phyloP scores from a whole-genome alignment of 1,284 basidiomycete species.

The Cryptococcus maquisensis region DNA sequence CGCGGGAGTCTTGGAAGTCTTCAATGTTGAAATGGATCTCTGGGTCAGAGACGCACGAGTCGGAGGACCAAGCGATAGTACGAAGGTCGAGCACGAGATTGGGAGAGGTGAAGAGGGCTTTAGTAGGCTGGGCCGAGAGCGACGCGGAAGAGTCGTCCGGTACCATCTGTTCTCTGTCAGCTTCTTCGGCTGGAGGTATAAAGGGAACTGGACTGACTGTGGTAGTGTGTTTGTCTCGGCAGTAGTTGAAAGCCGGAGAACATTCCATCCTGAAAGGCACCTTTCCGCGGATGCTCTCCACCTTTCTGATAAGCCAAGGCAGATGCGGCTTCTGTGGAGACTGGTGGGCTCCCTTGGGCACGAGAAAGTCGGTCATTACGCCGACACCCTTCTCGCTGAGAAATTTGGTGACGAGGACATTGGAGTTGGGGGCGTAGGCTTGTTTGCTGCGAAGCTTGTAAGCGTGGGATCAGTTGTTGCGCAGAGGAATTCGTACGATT shows the following conservation, averaged over 20 bases:
- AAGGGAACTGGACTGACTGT: slow-evolving; percentile 39
- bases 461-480: slow-evolving; percentile 44
- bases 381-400: slow-evolving; percentile 76
- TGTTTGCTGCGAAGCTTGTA: slow-evolving; percentile 62
- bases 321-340: slow-evolving; percentile 48
- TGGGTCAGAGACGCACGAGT: slow-evolving; percentile 55
- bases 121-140: slow-evolving; percentile 52
- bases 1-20: slow-evolving; percentile 28
- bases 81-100: slow-evolving; percentile 68
- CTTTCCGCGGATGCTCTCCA: slow-evolving; percentile 76
- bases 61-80: slow-evolving; percentile 55
- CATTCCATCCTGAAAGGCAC: slow-evolving; percentile 76
- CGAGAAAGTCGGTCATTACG: slow-evolving; percentile 60
- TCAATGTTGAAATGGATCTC: slow-evolving; percentile 55
- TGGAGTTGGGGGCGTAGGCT: slow-evolving; percentile 80
- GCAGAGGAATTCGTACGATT: slow-evolving; percentile 18
- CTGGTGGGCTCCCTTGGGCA: slow-evolving; percentile 39
- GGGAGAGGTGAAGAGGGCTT: slow-evolving; percentile 64
- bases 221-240: slow-evolving; percentile 66
- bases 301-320: slow-evolving; percentile 80
- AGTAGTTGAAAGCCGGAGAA: slow-evolving; percentile 91
- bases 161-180: slow-evolving; percentile 33
- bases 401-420: slow-evolving; percentile 83
- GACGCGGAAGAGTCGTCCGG: slow-evolving; percentile 52
- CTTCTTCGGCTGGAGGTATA: neutral